Evolutionary conservation across 192 early-diverging fungal genomes (phyloP).

Genomic region (Backusella mclennaniae): DNA sequence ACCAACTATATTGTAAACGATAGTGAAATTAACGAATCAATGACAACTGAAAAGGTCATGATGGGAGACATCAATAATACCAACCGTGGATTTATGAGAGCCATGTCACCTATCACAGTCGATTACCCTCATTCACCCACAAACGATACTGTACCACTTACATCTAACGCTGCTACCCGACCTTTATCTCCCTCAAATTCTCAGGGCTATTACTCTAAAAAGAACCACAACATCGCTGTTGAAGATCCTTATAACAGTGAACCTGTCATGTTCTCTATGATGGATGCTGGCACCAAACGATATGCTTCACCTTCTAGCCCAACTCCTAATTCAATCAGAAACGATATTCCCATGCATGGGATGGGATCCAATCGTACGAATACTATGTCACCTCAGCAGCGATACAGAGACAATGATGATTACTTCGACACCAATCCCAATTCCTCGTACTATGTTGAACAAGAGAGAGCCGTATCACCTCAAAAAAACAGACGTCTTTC

Average conservation of each 20-base stretch:
- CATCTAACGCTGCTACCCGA: conserved; percentile 9
- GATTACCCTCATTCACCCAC: conserved; percentile 12
- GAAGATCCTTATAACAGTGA: conserved; percentile 18
- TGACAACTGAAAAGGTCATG: neutral
- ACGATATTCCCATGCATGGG: neutral
- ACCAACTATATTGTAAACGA: neutral
- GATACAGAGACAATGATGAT: neutral
- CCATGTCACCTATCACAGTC: conserved; percentile 19
- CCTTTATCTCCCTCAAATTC: conserved; percentile 9
- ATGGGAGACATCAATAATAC: neutral
- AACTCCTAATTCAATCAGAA: neutral
- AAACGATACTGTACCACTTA: conserved; percentile 17
- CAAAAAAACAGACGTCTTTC: conserved; percentile 3
- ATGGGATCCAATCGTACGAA: conserved; percentile 6
- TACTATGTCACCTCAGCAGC: neutral
- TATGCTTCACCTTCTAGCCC: conserved; percentile 3
- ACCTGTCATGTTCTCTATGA: conserved; percentile 15
- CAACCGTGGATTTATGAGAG: conserved; percentile 13
- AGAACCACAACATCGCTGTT: neutral
- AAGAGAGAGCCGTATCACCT: conserved; percentile 1
- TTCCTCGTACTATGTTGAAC: neutral
- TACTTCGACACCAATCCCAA: conserved; percentile 12
- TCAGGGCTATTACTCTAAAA: neutral
- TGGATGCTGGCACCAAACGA: neutral
- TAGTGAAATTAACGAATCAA: neutral